phyloP scores from a whole-genome alignment of 768 basidiomycete genomes.

The Suillus hirtellus region DNA sequence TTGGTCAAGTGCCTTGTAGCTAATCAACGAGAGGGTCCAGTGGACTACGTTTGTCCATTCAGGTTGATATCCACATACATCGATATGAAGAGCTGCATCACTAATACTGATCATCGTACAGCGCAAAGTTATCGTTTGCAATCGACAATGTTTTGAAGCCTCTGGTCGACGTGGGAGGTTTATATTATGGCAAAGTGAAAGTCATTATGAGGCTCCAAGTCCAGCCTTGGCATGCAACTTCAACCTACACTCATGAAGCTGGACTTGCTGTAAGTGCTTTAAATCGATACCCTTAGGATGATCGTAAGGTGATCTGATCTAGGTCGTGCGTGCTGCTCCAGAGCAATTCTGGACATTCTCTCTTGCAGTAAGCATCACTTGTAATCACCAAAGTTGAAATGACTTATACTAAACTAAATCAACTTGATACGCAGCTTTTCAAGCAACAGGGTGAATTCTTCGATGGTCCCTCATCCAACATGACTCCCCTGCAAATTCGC shows the following conservation, averaged over 20 bases:
- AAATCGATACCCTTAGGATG: not conserved
- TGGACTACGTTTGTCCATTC: slow-evolving; percentile 88
- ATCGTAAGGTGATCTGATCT: not conserved
- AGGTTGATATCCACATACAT: slow-evolving; percentile 41
- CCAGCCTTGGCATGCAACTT: slow-evolving; percentile 80
- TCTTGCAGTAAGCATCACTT: slow-evolving; percentile 46
- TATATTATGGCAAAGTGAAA: slow-evolving; percentile 74
- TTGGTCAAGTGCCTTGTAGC: not conserved
- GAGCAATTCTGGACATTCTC: slow-evolving; percentile 82
- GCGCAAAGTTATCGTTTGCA: slow-evolving; percentile 59
- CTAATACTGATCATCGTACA: slow-evolving; percentile 22
- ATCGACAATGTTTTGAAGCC: slow-evolving; percentile 66
- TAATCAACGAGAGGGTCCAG: slow-evolving; percentile 34
- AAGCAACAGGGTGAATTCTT: slow-evolving; percentile 76
- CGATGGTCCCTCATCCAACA: slow-evolving; percentile 67
- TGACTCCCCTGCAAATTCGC: slow-evolving; percentile 73
- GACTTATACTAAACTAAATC: not conserved
- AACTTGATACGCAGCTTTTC: slow-evolving; percentile 57
- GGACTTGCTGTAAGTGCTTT: slow-evolving; percentile 62
- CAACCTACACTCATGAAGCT: slow-evolving; percentile 79
- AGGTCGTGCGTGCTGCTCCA: slow-evolving; percentile 69
- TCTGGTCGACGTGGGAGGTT: slow-evolving; percentile 54
- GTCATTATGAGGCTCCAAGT: slow-evolving; percentile 69
- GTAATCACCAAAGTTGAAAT: not conserved
- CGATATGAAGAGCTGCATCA: not conserved